Conservation (phyloP, 495 filamentous ascomycete species). For the Aspergillus diversus region DNA sequence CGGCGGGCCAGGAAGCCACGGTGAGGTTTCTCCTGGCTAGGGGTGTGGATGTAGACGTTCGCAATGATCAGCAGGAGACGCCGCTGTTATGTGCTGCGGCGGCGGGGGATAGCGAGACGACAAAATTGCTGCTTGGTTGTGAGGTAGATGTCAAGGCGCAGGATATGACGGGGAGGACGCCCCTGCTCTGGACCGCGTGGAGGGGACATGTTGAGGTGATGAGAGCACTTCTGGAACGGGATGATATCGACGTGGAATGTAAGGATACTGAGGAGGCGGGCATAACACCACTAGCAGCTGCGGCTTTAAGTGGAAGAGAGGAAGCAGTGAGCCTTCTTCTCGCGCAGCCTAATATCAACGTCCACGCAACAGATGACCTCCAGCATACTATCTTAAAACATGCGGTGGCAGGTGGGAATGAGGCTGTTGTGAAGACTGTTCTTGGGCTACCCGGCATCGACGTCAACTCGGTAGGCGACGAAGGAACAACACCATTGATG, state of each 20-base stretch:
- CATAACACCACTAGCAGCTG: not conserved
- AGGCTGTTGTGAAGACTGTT: not conserved
- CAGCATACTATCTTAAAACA: not conserved
- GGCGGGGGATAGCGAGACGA: not conserved
- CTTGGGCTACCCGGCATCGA: not conserved
- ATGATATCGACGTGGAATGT: not conserved
- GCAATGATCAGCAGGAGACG: not conserved
- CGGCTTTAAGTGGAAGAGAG: not conserved
- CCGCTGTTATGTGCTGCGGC: not conserved
- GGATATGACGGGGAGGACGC: not conserved
- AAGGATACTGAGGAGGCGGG: not conserved
- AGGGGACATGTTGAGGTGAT: not conserved
- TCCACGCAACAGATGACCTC: not conserved
- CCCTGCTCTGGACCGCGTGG: constrained; percentile 5
- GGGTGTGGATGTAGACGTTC: not conserved
- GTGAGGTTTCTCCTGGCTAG: not conserved
- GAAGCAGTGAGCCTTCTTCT: not conserved
- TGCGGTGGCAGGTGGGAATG: not conserved
- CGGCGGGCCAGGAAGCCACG: not conserved
- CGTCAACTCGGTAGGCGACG: not conserved
- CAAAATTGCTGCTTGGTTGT: not conserved
- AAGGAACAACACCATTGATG: not conserved
- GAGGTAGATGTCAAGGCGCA: not conserved
- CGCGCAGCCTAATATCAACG: not conserved
- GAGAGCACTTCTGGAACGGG: not conserved